These are phyloP conservation scores for Komagataella phaffii DNA, from an alignment of 805 yeast genomes.

Conservation along the genomic window DNA sequence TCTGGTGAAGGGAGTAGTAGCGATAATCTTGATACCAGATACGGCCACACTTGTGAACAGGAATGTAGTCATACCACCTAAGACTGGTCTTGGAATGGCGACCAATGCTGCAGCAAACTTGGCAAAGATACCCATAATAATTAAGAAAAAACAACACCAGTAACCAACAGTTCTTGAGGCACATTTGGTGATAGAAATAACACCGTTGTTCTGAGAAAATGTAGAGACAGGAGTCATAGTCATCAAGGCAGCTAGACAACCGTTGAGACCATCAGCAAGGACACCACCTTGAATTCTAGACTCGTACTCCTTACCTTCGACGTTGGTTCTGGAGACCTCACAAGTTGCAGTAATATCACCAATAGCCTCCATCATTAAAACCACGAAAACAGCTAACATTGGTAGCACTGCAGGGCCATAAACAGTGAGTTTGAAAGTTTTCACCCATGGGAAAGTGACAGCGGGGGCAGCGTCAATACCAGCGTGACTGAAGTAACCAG, in stretches of 20 bases:
- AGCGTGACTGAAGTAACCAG: conserved; percentile 58
- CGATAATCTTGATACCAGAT: conserved; percentile 42
- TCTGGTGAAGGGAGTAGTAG: conserved; percentile 39
- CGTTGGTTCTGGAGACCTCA: conserved; percentile 78
- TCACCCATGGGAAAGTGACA: conserved; percentile 78
- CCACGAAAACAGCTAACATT: conserved; percentile 69
- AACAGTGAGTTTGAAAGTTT: conserved; percentile 61
- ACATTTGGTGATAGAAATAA: conserved; percentile 82
- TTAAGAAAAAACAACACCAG: conserved; percentile 44
- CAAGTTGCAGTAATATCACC: conserved; percentile 93
- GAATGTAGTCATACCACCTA: conserved; percentile 77
- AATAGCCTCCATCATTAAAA: conserved; percentile 83
- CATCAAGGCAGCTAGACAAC: conserved; percentile 61
- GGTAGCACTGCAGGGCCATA: conserved; percentile 86
- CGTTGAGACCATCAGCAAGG: conserved; percentile 77
- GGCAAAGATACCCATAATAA: conserved; percentile 80
- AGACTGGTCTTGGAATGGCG: conserved; percentile 63
- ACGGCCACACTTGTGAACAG: conserved; percentile 43
- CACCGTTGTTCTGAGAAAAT: conserved; percentile 94
- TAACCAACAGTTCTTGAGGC: conserved; percentile 66
- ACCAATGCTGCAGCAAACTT: conserved; percentile 85
- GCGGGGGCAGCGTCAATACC: conserved; percentile 62
- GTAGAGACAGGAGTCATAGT: conserved; percentile 86
- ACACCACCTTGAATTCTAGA: conserved; percentile 89
- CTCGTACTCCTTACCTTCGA: conserved; percentile 72